Base-by-base conservation (phyloP, 768 basidiomycete genomes). In the Lentinula aciculospora region DNA sequence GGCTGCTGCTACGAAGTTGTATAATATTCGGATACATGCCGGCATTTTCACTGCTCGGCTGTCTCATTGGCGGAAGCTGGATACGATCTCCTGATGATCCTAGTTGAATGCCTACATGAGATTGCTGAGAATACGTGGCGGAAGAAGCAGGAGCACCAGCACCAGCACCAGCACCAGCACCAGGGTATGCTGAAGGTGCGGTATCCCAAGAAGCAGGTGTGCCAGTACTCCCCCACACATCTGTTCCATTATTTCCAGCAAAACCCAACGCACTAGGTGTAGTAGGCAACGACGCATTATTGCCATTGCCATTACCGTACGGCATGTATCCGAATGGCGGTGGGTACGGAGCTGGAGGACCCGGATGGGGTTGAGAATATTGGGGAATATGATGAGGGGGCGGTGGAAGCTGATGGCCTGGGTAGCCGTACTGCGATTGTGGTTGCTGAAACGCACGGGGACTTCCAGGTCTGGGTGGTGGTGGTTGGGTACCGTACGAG, bases 51-150 rank as follows among this genome's bases (percentile, higher is more conserved):
- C 36, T 48, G 32, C 25, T 29, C 55, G 28, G 29, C 29, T 21
- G 44, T 31, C 71, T 62, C 32, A 74, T 55, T 4, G 73, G 72
- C 3, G 71, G 69, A 29, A 72, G 70, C 48, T 73, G 72, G 9
- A 71, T 72, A 62, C 70, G 68, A 28, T 69, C 66, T 42, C 53
- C 63, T 10, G 65, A 62, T 27, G 12, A 39, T n/a, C 32, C 46
- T 9, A 36, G n/a, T n/a, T 23, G 23, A 7, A 31, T n/a, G 15
- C 44, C 34, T 1, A 29, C 45, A 12, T 27, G n/a, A 3, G 37
- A 21, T 7, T 68, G 58, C 27, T 62, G 48, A 42, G 53, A 25
- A 8, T 4, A 6, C 4, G 53, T 9, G 5, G 31, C 53, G 10
- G 29, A 25, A 4, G 27, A 3, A 28, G 37, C 37, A 42, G 36